Evolutionary conservation across 2,329 filamentous ascomycete genomes (phyloP).

Genomic region (Sporothrix euskadiensis): DNA sequence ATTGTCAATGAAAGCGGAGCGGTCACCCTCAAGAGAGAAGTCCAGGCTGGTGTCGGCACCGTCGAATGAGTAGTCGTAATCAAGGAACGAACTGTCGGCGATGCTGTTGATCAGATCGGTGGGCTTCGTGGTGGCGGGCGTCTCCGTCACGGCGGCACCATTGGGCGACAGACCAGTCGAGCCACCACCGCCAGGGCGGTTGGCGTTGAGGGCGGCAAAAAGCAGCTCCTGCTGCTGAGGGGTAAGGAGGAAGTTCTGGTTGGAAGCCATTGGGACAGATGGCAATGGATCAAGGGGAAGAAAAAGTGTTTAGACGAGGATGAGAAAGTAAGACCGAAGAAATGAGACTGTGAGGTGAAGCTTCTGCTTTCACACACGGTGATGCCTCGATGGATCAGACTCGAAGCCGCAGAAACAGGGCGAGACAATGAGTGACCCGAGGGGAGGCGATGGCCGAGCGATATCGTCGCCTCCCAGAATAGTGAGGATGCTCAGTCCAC

Average conservation of each 20-base stretch:
- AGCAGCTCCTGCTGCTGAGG: constrained; percentile 75
- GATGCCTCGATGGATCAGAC: constrained; percentile 8
- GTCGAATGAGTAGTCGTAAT: constrained; percentile 78
- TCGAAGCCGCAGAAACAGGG: neutral
- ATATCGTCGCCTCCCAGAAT: constrained; percentile 26
- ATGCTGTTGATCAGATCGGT: constrained; percentile 51
- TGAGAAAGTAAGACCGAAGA: constrained; percentile 1
- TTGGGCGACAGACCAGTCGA: constrained; percentile 35
- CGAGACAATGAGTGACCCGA: constrained; percentile 2
- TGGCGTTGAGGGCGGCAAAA: constrained; percentile 74
- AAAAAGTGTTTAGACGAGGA: neutral
- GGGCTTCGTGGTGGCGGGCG: constrained; percentile 49
- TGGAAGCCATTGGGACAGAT: constrained; percentile 51
- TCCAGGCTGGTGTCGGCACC: constrained; percentile 69
- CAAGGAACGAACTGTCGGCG: constrained; percentile 78
- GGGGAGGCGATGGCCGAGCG: constrained; percentile 25
- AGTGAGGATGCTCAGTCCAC: constrained; percentile 22
- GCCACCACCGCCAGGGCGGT: constrained; percentile 50
- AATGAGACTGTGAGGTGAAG: neutral
- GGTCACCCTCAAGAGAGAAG: constrained; percentile 63
- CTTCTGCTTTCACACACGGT: neutral
- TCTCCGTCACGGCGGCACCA: constrained; percentile 49
- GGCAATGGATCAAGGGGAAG: neutral
- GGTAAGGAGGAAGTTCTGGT: constrained; percentile 65
- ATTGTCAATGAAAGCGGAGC: constrained; percentile 59